Base-by-base conservation (phyloP, 2,329 filamentous ascomycete genomes). In the Alternaria sp. region DNA sequence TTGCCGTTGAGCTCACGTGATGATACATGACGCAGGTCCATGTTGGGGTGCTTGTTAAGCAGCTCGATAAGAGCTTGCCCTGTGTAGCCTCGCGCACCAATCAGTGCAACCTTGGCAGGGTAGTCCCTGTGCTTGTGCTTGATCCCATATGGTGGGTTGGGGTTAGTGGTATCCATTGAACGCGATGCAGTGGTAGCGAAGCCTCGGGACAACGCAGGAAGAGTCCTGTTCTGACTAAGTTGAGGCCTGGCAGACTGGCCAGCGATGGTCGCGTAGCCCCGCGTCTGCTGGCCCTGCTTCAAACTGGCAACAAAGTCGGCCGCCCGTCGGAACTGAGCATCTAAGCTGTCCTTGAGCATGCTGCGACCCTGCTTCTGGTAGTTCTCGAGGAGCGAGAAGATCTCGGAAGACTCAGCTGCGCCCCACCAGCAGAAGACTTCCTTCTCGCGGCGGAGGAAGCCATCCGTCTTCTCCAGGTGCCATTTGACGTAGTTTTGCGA, bases 371-470 rank as follows among this genome's bases (percentile, higher is more conserved):
- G 88, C 74, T 91, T 86, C 62, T 90, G 88, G 81, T 97, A 97
- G 74, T 96, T 92, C 70, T 90, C 88, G 83, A 97, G 93, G 69
- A 97, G 86, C 69, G 92, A 87, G 72, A 90, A 89, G 21, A 97
- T 91, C 79, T 97, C 92, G 55, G 93, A 89, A 30, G 90, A 89
- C 58, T 89, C 90, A 69, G 96, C 91, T 62, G 96, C 89, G 56
- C 94, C 94, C 80, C 96, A 97, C 92, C 95, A 98, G 86, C 98
- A 98, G 76, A 98, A 90, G 43, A 97, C 93, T 76, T 94, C 93
- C 62, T 93, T 93, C 70, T 93, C 89, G 59, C 90, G 89, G 66
- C 91, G 93, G 73, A 97, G 87, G 81, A 93, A 97, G 60, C 96
- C 95, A 72, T 97, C 93, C 10, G 95, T 91, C 86, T 97, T 97